Conservation (phyloP, 495 filamentous ascomycete species). For the Wilcoxina mikolae region DNA sequence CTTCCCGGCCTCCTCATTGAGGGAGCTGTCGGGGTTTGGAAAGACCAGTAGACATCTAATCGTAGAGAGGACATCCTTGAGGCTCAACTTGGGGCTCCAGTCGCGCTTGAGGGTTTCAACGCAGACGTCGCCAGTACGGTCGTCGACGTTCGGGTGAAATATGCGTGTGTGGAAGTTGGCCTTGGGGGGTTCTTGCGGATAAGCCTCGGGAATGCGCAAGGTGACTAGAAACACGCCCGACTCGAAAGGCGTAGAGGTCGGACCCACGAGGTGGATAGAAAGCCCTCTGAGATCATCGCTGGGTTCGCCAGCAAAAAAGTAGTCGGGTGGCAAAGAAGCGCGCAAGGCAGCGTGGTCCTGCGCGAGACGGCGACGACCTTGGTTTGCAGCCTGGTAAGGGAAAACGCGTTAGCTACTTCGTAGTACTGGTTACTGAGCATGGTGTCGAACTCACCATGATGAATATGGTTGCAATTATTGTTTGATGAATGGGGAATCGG, state of each 20-base stretch:
- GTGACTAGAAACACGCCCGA: constrained; percentile 32
- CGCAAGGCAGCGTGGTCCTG: constrained; percentile 50
- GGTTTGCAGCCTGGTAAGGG: neutral
- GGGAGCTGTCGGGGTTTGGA: constrained; percentile 55
- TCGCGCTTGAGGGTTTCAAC: constrained; percentile 60
- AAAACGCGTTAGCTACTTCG: neutral
- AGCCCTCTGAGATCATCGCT: constrained; percentile 48
- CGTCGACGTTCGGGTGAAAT: constrained; percentile 62
- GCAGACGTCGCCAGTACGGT: constrained; percentile 49
- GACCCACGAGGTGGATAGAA: constrained; percentile 45
- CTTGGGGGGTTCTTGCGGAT: constrained; percentile 50
- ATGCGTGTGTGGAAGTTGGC: constrained; percentile 53
- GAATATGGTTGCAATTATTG: too few species aligned
- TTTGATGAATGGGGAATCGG: too few species aligned
- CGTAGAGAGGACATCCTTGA: constrained; percentile 51
- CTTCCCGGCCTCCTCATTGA: constrained; percentile 50
- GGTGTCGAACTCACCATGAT: too few species aligned
- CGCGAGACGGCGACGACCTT: constrained; percentile 47
- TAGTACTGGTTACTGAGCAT: too few species aligned
- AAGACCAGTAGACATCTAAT: constrained; percentile 59
- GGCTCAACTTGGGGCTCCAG: constrained; percentile 45
- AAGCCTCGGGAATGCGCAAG: constrained; percentile 48
- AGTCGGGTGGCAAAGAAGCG: constrained; percentile 48
- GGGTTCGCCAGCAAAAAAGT: constrained; percentile 41
- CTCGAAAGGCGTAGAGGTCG: constrained; percentile 52